Conservation (phyloP, 2,329 filamentous ascomycete species). For the Diaporthe australafricana region DNA sequence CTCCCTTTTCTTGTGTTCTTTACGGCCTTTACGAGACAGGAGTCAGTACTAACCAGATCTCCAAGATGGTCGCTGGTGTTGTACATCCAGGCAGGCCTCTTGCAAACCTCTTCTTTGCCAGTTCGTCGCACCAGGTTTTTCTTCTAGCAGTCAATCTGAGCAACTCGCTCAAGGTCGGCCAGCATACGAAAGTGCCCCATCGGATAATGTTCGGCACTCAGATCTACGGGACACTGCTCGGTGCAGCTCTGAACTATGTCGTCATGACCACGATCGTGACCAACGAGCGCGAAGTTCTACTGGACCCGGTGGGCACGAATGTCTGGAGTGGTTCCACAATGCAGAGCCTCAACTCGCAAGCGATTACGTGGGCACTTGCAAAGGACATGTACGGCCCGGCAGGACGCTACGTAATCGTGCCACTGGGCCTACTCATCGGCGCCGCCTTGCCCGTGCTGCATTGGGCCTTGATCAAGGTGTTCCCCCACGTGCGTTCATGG, state of each 20-base stretch:
- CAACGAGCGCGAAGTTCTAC: slow-evolving; percentile 50
- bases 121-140: slow-evolving; percentile 17
- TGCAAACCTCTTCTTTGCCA: slow-evolving; percentile 14
- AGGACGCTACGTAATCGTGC: slow-evolving; percentile 49
- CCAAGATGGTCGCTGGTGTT: slow-evolving; percentile 20
- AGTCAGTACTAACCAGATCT: slow-evolving; percentile 11
- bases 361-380: slow-evolving; percentile 45
- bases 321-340: slow-evolving; percentile 54
- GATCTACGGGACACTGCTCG: slow-evolving; percentile 47
- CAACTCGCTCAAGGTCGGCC: slow-evolving; percentile 29
- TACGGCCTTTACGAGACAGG: background rate
- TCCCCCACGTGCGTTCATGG: slow-evolving; percentile 40
- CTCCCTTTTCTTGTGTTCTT: background rate
- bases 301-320: slow-evolving; percentile 50
- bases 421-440: slow-evolving; percentile 50
- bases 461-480: slow-evolving; percentile 46
- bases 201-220: slow-evolving; percentile 40
- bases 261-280: slow-evolving; percentile 52
- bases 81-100: slow-evolving; percentile 8
- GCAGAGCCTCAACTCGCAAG: slow-evolving; percentile 52
- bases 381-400: slow-evolving; percentile 50
- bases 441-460: slow-evolving; percentile 51
- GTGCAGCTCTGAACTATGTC: slow-evolving; percentile 52
- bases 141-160: background rate
- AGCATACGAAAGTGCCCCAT: slow-evolving; percentile 31